These are phyloP conservation scores for Mucor circinelloides DNA, from an alignment of 371 early-diverging fungal genomes.

Conservation along the genomic window DNA sequence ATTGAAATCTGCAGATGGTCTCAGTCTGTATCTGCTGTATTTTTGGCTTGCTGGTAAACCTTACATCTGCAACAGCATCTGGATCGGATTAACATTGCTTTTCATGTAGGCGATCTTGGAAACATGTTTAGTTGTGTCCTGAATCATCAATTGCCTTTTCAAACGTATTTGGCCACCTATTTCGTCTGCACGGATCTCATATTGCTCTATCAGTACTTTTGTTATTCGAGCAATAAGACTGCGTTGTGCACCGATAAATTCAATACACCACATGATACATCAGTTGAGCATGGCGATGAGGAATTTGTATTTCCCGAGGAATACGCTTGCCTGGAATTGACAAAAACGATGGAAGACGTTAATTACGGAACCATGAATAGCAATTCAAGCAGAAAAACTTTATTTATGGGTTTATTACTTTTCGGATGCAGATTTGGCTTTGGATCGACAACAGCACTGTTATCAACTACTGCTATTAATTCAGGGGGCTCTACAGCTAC, in stretches of 20 bases:
- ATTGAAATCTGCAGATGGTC: constrained; percentile 50
- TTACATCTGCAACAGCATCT: not conserved
- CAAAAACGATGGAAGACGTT: not conserved
- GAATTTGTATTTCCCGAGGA: not conserved
- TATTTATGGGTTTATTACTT: constrained; percentile 14
- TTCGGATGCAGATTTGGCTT: constrained; percentile 5
- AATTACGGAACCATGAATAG: constrained; percentile 5
- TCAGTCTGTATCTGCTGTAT: constrained; percentile 57
- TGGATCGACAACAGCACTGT: not conserved
- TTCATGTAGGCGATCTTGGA: constrained; percentile 61
- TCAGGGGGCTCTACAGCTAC: not conserved
- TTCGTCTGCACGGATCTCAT: constrained; percentile 25
- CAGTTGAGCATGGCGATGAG: not conserved
- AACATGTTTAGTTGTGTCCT: constrained; percentile 74
- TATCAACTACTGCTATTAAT: not conserved
- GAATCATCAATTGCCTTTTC: constrained; percentile 48
- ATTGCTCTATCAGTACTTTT: constrained; percentile 28
- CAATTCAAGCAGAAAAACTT: not conserved
- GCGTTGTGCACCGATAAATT: constrained; percentile 1
- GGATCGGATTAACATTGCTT: not conserved
- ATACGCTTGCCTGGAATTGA: not conserved
- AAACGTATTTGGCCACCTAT: constrained; percentile 20
- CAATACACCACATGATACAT: not conserved
- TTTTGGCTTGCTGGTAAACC: constrained; percentile 67
- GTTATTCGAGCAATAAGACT: constrained; percentile 4